Evolutionary conservation across 78 protist species (phyloP), one percentile per base, ranked within the genome.

Genomic region (Goniomonas avonlea): DNA sequence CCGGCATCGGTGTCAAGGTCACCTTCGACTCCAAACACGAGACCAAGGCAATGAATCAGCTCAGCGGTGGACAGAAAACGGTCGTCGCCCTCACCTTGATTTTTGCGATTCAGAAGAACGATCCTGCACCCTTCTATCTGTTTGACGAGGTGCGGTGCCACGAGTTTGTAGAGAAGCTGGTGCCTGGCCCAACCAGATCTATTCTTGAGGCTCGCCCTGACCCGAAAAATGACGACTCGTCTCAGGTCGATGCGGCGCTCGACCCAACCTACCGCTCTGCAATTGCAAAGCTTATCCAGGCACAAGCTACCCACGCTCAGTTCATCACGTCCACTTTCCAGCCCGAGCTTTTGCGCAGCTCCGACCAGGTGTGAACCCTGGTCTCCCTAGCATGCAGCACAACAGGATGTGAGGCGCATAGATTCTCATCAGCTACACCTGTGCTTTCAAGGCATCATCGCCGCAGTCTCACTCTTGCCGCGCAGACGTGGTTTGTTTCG

Each of bases 121-220:
- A 96, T 59, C 98, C 98, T 0, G 98, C 99, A 2, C 99, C 99
- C 25, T 98, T 98, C 85, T 98, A 98, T 71, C 79, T 96, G 5
- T 94, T 98, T 59, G 99, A 98, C 71, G 99, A 98, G 86, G 89
- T n/a, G n/a, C n/a, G n/a, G n/a, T n/a, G n/a, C n/a, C n/a, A n/a
- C n/a, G n/a, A n/a, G n/a, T n/a, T n/a, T n/a, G n/a, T n/a, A n/a
- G n/a, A n/a, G n/a, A n/a, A n/a, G n/a, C n/a, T n/a, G n/a, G n/a
- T n/a, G n/a, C n/a, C n/a, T n/a, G n/a, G n/a, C n/a, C n/a, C n/a
- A n/a, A n/a, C n/a, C n/a, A n/a, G n/a, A n/a, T n/a, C n/a, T n/a
- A n/a, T n/a, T n/a, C n/a, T n/a, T n/a, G n/a, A n/a, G n/a, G n/a
- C n/a, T n/a, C n/a, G n/a, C n/a, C n/a, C n/a, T n/a, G n/a, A n/a